Percentiles rank a stretch among this genome's conserved stretches.
These are phyloP conservation scores for Erigeron philadelphicus DNA, from an alignment of 140 eudicot species.

Conservation along the genomic window DNA sequence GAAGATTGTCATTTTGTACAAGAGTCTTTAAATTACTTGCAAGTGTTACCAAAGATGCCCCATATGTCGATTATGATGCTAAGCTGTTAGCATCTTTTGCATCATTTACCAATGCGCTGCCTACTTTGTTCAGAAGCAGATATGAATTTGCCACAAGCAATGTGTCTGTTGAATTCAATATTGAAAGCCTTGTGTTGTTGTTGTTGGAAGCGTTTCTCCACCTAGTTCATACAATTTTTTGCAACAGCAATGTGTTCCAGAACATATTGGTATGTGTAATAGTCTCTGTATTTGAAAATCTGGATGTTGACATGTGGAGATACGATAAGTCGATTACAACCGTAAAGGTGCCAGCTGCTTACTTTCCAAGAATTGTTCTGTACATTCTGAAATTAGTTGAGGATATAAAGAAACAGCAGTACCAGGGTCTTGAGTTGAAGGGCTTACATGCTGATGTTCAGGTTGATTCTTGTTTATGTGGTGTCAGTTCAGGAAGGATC, in stretches of 20 bases:
- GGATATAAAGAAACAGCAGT: conserved; percentile 53
- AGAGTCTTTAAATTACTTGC: conserved; percentile 65
- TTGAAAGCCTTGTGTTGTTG: conserved; percentile 50
- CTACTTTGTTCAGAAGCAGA: conserved; percentile 51
- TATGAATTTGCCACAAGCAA: conserved; percentile 52
- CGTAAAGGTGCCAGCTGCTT: conserved; percentile 63
- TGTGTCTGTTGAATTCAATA: conserved; percentile 48
- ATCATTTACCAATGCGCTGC: conserved; percentile 54
- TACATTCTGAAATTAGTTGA: conserved; percentile 57
- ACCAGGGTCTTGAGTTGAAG: conserved; percentile 45
- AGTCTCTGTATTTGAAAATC: conserved; percentile 57
- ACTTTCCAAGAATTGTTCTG: conserved; percentile 66
- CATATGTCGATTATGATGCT: conserved; percentile 52
- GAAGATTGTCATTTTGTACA: conserved; percentile 50
- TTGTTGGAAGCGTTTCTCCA: conserved; percentile 78
- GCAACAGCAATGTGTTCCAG: conserved; percentile 59
- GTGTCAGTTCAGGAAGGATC: conserved; percentile 36
- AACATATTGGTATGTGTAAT: conserved; percentile 56
- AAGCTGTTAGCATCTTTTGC: conserved; percentile 48
- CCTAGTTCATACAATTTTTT: conserved; percentile 47
- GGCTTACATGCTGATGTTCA: conserved; percentile 35
- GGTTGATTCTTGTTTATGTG: conserved; percentile 36
- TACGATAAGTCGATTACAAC: conserved; percentile 45
- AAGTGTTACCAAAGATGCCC: conserved; percentile 47
- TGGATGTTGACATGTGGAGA: conserved; percentile 66